Percentiles rank a stretch among this genome's conserved stretches.
Evolutionary conservation across 306 rosid species (phyloP).

Genomic region (Rosa multiflora): DNA sequence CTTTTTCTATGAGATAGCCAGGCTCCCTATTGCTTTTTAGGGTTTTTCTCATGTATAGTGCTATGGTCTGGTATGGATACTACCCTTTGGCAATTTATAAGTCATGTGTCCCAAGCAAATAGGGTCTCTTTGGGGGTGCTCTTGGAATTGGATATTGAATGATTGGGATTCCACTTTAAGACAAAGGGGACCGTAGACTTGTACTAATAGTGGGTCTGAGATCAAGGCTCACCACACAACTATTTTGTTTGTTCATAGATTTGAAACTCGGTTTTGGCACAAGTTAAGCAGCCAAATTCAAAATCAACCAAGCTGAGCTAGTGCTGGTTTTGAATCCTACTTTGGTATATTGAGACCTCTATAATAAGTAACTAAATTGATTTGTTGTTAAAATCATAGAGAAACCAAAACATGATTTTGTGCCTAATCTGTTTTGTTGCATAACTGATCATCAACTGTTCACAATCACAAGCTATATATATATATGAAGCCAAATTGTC

Average conservation of each 20-base stretch:
- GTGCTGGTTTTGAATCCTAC: not conserved
- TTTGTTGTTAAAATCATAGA: not conserved
- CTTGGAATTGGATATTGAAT: constrained; percentile 3
- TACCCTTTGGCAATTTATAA: not conserved
- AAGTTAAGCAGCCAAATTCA: constrained; percentile 6
- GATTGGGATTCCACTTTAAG: constrained; percentile 15
- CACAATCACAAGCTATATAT: not conserved
- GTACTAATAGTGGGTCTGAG: not conserved
- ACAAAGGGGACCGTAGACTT: constrained; percentile 33
- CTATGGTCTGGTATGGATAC: not conserved
- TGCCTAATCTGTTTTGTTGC: not conserved
- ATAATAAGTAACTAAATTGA: not conserved
- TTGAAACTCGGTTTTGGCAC: not conserved
- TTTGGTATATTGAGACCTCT: not conserved
- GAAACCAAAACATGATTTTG: not conserved
- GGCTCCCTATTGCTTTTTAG: constrained; percentile 4
- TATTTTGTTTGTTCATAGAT: not conserved
- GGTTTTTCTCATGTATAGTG: not conserved
- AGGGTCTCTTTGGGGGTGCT: not conserved
- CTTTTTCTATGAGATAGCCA: constrained; percentile 2
- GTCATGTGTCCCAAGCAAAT: not conserved
- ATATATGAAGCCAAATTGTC: not conserved
- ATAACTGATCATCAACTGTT: not conserved
- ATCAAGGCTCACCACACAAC: not conserved
- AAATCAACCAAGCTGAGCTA: constrained; percentile 9